phyloP scores from a whole-genome alignment of 2,329 filamentous ascomycete species.

The Diaporthe vexans region DNA sequence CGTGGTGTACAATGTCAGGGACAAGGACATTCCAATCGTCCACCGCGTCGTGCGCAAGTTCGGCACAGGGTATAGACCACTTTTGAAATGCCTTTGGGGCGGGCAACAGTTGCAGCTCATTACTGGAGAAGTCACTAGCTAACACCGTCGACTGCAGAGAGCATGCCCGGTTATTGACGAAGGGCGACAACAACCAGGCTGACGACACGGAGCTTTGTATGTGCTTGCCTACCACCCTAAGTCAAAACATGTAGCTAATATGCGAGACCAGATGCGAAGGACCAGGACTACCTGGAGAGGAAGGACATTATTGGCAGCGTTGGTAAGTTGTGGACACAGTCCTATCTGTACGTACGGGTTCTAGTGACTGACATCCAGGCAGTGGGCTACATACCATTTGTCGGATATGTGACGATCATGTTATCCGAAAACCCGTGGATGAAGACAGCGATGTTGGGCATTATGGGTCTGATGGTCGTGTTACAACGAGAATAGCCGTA shows the following conservation, averaged over 20 bases:
- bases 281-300: conserved; percentile 88
- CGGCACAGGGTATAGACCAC: conserved; percentile 64
- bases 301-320: conserved; percentile 95
- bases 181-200: conserved; percentile 95
- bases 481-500: conserved; percentile 83
- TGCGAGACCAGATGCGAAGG: conserved; percentile 71
- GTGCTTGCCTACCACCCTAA: neutral
- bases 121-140: neutral
- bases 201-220: conserved; percentile 84
- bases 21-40: conserved; percentile 98
- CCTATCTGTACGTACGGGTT: neutral
- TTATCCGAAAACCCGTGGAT: conserved; percentile 96
- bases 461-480: conserved; percentile 96
- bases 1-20: conserved; percentile 84
- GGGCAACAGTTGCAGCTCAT: too few species aligned
- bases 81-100: neutral
- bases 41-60: conserved; percentile 88
- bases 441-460: conserved; percentile 92
- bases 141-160: conserved; percentile 53
- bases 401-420: conserved; percentile 97
- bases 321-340: neutral
- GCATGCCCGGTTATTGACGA: conserved; percentile 85
- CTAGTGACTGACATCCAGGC: neutral
- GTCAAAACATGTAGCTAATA: neutral
- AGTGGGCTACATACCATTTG: conserved; percentile 90